Conservation (phyloP, 2,329 filamentous ascomycete species). For the Falciphora oryzae region DNA sequence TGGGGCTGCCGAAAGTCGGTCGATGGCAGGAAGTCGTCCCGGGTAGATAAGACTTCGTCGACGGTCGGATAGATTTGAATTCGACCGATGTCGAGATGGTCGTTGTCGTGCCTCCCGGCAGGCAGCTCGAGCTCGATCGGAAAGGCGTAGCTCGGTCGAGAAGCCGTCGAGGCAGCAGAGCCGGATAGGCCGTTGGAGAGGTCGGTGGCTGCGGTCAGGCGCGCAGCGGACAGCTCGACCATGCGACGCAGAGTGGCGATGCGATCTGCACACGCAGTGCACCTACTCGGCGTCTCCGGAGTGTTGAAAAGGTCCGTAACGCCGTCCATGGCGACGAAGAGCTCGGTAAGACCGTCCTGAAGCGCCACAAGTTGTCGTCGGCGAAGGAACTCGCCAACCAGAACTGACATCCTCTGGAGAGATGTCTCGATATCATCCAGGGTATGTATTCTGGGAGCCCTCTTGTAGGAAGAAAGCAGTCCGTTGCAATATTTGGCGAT, state of each 20-base stretch:
- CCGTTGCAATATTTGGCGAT: slow-evolving; percentile 10
- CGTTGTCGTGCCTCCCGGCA: slow-evolving; percentile 37
- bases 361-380: no score
- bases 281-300: no score
- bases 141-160: slow-evolving; percentile 20
- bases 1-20: slow-evolving; percentile 15
- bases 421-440: no score
- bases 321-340: no score
- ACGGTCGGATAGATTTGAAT: slow-evolving; percentile 40
- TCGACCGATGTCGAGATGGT: slow-evolving; percentile 33
- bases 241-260: neutral
- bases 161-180: no score
- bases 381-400: no score
- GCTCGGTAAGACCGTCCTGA: no score
- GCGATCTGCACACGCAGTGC: no score
- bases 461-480: slow-evolving; percentile 24
- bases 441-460: neutral
- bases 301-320: no score
- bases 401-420: no score
- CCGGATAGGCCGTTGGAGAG: neutral
- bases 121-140: slow-evolving; percentile 25
- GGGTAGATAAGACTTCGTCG: slow-evolving; percentile 30
- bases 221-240: no score
- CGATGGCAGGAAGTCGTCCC: slow-evolving; percentile 33
- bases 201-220: no score